These are phyloP conservation scores for Calocybe cyanea DNA, from an alignment of 768 basidiomycete species.

Conservation along the genomic window DNA sequence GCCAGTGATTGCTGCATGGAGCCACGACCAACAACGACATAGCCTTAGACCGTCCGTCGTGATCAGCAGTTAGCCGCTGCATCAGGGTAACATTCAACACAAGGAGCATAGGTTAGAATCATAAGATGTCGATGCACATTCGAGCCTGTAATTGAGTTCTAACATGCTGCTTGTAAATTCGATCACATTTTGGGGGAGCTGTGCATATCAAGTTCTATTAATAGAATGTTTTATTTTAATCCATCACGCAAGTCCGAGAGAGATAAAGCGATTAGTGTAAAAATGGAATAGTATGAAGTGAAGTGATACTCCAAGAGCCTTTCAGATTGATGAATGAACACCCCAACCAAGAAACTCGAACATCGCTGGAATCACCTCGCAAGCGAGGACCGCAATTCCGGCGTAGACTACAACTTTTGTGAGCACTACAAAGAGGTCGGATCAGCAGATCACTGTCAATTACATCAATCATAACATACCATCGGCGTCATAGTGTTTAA, in stretches of 20 bases:
- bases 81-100: too few species aligned
- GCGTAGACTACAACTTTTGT: constrained; percentile 90
- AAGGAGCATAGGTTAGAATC: too few species aligned
- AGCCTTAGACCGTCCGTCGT: too few species aligned
- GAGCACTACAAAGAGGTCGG: constrained; percentile 47
- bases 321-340: constrained; percentile 32
- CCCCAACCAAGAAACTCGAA: constrained; percentile 74
- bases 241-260: background rate
- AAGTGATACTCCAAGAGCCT: background rate
- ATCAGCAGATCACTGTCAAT: constrained; percentile 5
- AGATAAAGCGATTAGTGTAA: background rate
- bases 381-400: constrained; percentile 74
- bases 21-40: background rate
- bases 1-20: background rate
- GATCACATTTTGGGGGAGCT: too few species aligned
- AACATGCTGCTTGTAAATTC: too few species aligned
- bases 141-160: too few species aligned
- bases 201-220: too few species aligned
- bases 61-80: too few species aligned
- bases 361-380: constrained; percentile 58
- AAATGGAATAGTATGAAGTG: background rate
- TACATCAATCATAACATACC: constrained; percentile 41
- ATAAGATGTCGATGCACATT: too few species aligned
- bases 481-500: constrained; percentile 84
- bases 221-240: too few species aligned